A percentile compares a stretch with the other conserved stretches of the same genome.
phyloP scores from a whole-genome alignment of 306 rosid species.

The Canavalia gladiata region DNA sequence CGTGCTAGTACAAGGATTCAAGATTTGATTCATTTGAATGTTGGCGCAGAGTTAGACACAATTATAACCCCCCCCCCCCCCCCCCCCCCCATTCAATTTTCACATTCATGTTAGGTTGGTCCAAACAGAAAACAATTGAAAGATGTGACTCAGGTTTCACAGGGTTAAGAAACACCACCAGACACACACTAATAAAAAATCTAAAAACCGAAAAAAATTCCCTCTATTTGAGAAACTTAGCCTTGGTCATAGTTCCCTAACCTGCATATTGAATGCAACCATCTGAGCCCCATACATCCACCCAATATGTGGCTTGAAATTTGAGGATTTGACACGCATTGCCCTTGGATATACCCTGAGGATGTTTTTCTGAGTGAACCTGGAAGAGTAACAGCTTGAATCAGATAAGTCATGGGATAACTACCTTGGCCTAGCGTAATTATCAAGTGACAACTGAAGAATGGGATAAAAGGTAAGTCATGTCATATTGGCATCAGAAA shows the following conservation, averaged over 20 bases:
- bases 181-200: not conserved
- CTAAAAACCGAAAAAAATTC: not conserved
- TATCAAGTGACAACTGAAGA: not conserved
- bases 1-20: conserved; percentile 10
- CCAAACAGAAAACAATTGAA: conserved; percentile 18
- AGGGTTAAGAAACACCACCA: not conserved
- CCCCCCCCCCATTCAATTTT: not conserved
- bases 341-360: conserved; percentile 88
- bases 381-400: conserved; percentile 48
- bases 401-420: conserved; percentile 36
- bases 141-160: conserved; percentile 9
- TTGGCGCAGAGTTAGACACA: not conserved
- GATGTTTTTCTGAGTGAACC: conserved; percentile 86
- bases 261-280: conserved; percentile 99
- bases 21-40: conserved; percentile 21
- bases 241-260: conserved; percentile 50
- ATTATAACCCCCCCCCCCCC: not conserved
- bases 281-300: conserved; percentile 98
- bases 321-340: conserved; percentile 77
- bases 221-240: not conserved
- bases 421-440: not conserved
- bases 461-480: not conserved
- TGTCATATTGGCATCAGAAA: not conserved
- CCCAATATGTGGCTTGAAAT: conserved; percentile 86
- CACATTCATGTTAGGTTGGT: conserved; percentile 11